Base-by-base conservation (phyloP, 805 yeast species). In the Blastobotrys parvus region DNA sequence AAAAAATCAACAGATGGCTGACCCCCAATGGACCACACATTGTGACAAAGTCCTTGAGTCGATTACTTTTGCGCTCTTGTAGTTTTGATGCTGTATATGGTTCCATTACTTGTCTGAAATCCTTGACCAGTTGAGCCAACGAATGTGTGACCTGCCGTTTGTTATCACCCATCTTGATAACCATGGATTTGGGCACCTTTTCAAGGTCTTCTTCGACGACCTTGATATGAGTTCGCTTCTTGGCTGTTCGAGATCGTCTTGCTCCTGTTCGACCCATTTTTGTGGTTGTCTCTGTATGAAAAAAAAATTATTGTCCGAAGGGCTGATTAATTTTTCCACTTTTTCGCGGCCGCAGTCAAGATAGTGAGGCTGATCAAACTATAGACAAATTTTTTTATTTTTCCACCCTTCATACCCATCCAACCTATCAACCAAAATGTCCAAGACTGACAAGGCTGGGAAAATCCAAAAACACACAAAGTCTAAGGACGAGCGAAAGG, bases 21-120 rank as follows among this genome's bases (percentile, higher is more conserved):
- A 92, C 95, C 21, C 95, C 95, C 35, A 92, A 69, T 11, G 97
- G 97, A 4, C 97, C 97, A 31, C 96, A 85, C 96, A 92, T 89
- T n/a, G 87, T 95, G n/a, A 89, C 75, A 55, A 83, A 92, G 65
- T 90, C 98, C 61, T 83, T 86, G 52, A 92, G 70, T 58, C 80
- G 84, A 63, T 92, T 92, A 32, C 85, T 70, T 59, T 85, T 86
- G 40, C 97, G 72, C 64, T 92, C 98, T 50, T 80, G 74, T 46
- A 92, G 71, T 52, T 78, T 83, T 55, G 87, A 78, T 10, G 97
- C 97, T 2, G 98, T 92, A 57, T 90, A 94, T 11, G 98, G 98
- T 60, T 87, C 92, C 96, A 92, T 88, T 50, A 88, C 77, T 47
- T 75, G 75, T 59, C 98, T 76, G 62, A 89, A 78, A 62, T 92